These are phyloP conservation scores for Hyaloscypha hepaticicola DNA, from an alignment of 495 filamentous ascomycete genomes.

Conservation along the genomic window DNA sequence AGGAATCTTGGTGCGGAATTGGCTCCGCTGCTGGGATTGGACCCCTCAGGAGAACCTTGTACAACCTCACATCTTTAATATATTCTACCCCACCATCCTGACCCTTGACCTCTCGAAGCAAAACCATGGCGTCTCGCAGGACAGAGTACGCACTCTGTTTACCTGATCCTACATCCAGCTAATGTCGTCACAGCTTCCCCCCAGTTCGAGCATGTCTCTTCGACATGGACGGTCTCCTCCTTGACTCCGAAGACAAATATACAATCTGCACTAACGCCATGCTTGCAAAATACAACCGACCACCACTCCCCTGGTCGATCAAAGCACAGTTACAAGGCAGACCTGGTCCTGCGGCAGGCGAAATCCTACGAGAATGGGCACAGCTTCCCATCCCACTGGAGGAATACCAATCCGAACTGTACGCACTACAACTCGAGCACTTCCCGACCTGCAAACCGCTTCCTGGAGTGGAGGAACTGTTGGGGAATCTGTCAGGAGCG, in stretches of 20 bases:
- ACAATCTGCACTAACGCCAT: constrained; percentile 79
- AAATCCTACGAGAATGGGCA: constrained; percentile 68
- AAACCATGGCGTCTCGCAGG: not conserved
- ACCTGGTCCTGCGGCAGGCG: constrained; percentile 63
- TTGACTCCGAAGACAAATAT: constrained; percentile 94
- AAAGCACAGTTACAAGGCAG: constrained; percentile 97
- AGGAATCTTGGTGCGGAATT: constrained; percentile 10
- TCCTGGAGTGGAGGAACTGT: constrained; percentile 71
- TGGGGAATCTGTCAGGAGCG: constrained; percentile 46
- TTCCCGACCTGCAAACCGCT: constrained; percentile 76
- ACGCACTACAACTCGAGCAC: constrained; percentile 60
- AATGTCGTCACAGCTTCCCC: constrained; percentile 41
- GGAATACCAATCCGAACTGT: constrained; percentile 59
- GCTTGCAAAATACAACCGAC: constrained; percentile 69
- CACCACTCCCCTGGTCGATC: constrained; percentile 81
- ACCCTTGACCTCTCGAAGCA: not conserved
- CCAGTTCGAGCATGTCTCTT: constrained; percentile 91
- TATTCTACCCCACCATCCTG: not conserved
- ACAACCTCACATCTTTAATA: not conserved
- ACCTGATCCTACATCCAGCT: not conserved
- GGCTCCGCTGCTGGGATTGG: constrained; percentile 11
- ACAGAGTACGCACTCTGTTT: constrained; percentile 14
- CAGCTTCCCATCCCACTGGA: constrained; percentile 72
- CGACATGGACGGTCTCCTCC: constrained; percentile 96
- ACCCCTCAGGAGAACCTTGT: not conserved